Percentiles rank a stretch among this genome's conserved stretches.
Evolutionary conservation across 2,329 filamentous ascomycete genomes (phyloP).

Genomic region (Chaetomiaceae sp.): DNA sequence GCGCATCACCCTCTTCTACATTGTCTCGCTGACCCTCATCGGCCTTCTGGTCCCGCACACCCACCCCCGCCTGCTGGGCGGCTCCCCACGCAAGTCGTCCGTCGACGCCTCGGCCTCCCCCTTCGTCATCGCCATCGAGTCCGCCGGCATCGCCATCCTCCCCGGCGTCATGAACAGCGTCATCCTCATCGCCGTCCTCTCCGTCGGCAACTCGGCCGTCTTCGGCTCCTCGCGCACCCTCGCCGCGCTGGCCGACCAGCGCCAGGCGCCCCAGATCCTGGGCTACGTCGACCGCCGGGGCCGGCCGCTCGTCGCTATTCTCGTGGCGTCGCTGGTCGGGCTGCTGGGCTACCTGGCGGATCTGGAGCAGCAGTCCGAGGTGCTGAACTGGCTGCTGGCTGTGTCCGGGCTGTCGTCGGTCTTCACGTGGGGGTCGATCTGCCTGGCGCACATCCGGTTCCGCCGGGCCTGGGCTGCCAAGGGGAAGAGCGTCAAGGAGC

Average conservation of each 20-base stretch:
- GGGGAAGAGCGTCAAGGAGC: slow-evolving; percentile 66
- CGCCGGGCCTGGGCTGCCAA: slow-evolving; percentile 69
- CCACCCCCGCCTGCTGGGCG: slow-evolving; percentile 58
- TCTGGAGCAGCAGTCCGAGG: slow-evolving; percentile 51
- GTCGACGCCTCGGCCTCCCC: slow-evolving; percentile 74
- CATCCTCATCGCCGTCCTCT: slow-evolving; percentile 84
- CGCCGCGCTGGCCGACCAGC: slow-evolving; percentile 82
- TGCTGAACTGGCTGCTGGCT: slow-evolving; percentile 77
- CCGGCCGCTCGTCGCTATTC: slow-evolving; percentile 71
- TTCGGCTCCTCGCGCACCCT: slow-evolving; percentile 90
- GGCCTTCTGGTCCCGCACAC: slow-evolving; percentile 76
- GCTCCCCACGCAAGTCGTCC: slow-evolving; percentile 47
- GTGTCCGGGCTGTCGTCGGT: slow-evolving; percentile 69
- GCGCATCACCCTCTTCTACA: slow-evolving; percentile 87
- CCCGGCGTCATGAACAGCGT: slow-evolving; percentile 93
- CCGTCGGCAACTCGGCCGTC: slow-evolving; percentile 86
- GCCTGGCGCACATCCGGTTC: slow-evolving; percentile 89
- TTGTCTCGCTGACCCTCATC: slow-evolving; percentile 75
- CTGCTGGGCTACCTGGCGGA: slow-evolving; percentile 75
- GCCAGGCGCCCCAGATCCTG: slow-evolving; percentile 72
- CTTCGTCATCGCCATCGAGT: slow-evolving; percentile 87
- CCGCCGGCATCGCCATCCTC: slow-evolving; percentile 74
- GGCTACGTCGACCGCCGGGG: slow-evolving; percentile 80
- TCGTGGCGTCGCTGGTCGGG: slow-evolving; percentile 62
- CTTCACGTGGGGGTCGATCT: slow-evolving; percentile 82